These are phyloP conservation scores for Colletotrichum orbiculare DNA, from an alignment of 2,329 filamentous ascomycete genomes.

Conservation along the genomic window DNA sequence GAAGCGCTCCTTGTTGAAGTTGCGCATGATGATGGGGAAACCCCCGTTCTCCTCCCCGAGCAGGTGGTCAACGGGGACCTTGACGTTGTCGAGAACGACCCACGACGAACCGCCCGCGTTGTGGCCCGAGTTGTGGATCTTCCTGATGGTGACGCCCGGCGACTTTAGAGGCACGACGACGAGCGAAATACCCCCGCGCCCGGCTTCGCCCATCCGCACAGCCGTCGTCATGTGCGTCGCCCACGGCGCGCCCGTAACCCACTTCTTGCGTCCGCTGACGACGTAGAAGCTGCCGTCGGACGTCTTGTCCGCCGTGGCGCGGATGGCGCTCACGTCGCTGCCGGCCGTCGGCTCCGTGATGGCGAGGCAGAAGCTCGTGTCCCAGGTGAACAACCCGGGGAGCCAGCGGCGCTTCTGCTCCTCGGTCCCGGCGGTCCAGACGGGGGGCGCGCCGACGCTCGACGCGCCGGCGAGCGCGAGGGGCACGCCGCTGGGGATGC, in stretches of 20 bases:
- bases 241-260: slow-evolving; percentile 73
- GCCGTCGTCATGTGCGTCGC: slow-evolving; percentile 72
- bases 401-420: slow-evolving; percentile 70
- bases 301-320: slow-evolving; percentile 64
- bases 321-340: slow-evolving; percentile 68
- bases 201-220: slow-evolving; percentile 67
- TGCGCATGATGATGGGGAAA: slow-evolving; percentile 68
- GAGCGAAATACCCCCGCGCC: slow-evolving; percentile 65
- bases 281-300: slow-evolving; percentile 62
- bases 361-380: slow-evolving; percentile 71
- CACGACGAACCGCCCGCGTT: slow-evolving; percentile 71
- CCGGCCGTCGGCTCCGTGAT: slow-evolving; percentile 73
- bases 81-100: slow-evolving; percentile 66
- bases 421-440: slow-evolving; percentile 70
- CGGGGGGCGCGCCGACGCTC: slow-evolving; percentile 71
- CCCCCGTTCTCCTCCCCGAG: slow-evolving; percentile 65
- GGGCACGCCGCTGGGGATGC: slow-evolving; percentile 66
- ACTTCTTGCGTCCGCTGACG: slow-evolving; percentile 76
- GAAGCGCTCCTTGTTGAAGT: slow-evolving; percentile 70
- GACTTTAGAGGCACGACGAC: slow-evolving; percentile 65
- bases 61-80: slow-evolving; percentile 63
- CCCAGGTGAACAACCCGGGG: slow-evolving; percentile 66
- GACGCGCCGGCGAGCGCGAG: slow-evolving; percentile 69
- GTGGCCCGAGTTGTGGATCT: slow-evolving; percentile 74
- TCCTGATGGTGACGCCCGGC: slow-evolving; percentile 62